Conservation (phyloP, 768 basidiomycete genomes). For the Sistotremastrum niveocremeum region DNA sequence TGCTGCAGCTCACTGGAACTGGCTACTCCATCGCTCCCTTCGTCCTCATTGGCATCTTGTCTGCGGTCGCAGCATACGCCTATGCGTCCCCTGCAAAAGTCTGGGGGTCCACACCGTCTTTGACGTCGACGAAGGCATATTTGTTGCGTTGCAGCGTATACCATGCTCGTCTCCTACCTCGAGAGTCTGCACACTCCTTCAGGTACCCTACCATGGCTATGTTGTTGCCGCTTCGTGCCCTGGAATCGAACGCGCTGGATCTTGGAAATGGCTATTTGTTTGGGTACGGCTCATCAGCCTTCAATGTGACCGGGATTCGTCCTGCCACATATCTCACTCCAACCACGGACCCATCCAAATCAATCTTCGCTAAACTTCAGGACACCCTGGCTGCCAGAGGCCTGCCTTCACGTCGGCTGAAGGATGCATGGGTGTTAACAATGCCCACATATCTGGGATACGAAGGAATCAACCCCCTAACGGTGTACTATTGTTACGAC, state of each 20-base stretch:
- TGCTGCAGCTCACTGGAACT: too few species aligned
- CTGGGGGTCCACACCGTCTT: not conserved
- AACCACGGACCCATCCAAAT: not conserved
- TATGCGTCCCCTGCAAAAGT: too few species aligned
- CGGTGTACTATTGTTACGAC: conserved; percentile 52
- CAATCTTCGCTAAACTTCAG: not conserved
- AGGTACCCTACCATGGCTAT: conserved; percentile 46
- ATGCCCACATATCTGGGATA: conserved; percentile 57
- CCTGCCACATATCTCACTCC: conserved; percentile 29
- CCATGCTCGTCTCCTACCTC: conserved; percentile 39
- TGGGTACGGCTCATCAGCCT: conserved; percentile 33
- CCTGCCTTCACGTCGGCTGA: conserved; percentile 15
- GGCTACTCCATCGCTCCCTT: too few species aligned
- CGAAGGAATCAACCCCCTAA: conserved; percentile 60
- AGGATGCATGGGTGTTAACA: conserved; percentile 58
- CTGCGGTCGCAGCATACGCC: too few species aligned
- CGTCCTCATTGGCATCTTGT: too few species aligned
- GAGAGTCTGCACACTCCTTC: conserved; percentile 35
- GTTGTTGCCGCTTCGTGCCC: conserved; percentile 39
- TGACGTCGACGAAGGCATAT: conserved; percentile 18
- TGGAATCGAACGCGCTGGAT: conserved; percentile 36
- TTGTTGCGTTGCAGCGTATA: conserved; percentile 38
- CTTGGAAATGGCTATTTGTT: conserved; percentile 37
- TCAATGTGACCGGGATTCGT: conserved; percentile 35
- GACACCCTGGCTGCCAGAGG: not conserved